Conservation (phyloP, 495 filamentous ascomycete species). For the Tuber umbilicatum region DNA sequence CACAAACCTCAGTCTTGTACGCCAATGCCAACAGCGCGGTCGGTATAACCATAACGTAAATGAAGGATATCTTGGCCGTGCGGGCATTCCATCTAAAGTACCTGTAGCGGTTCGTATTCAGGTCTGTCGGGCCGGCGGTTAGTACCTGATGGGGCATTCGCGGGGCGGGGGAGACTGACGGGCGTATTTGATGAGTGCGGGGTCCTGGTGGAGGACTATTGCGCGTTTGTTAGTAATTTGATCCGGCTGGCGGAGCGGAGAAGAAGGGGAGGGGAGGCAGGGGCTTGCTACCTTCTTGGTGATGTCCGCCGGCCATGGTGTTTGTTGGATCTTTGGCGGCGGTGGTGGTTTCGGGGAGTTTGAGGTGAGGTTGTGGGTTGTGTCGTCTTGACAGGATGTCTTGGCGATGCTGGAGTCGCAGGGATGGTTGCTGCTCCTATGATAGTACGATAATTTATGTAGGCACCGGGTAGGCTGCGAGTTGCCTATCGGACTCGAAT, state of each 20-base stretch:
- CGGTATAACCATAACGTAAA: constrained; percentile 67
- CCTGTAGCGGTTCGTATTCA: constrained; percentile 78
- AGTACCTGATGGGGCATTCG: constrained; percentile 8
- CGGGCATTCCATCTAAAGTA: constrained; percentile 89
- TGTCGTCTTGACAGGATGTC: background rate
- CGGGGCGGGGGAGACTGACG: constrained; percentile 51
- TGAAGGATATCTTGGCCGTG: constrained; percentile 69
- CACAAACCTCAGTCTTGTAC: constrained; percentile 74
- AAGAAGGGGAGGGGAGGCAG: background rate
- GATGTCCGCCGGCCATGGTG: background rate
- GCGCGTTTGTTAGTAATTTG: background rate
- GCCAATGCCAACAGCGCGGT: constrained; percentile 59
- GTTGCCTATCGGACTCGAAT: background rate
- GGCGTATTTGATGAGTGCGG: constrained; percentile 67
- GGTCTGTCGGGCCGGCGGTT: constrained; percentile 51
- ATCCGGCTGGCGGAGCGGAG: background rate
- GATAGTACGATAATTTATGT: too few relatives aligned
- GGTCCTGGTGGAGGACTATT: constrained; percentile 61
- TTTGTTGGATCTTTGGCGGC: background rate
- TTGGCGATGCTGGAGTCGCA: background rate
- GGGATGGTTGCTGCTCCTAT: background rate
- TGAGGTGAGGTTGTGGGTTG: background rate
- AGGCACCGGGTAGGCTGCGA: background rate
- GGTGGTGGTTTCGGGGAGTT: background rate
- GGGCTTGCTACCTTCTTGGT: background rate